Conservation (phyloP, 306 rosid genomes). For the Acacia crassicarpa region DNA sequence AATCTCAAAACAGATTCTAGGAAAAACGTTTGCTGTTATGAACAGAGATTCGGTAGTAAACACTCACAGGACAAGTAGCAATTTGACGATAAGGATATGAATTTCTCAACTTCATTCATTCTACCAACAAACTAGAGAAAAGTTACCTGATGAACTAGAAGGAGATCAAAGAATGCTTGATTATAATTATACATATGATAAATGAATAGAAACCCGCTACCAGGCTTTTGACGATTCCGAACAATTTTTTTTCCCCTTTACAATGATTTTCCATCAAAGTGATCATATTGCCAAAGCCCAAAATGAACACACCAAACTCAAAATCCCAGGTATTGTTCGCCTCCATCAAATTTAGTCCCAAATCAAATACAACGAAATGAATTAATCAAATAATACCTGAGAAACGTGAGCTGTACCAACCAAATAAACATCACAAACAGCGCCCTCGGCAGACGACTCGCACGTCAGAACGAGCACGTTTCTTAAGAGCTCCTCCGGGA, state of each 20-base stretch:
- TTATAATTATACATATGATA: not conserved
- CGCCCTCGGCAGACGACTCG: conserved; percentile 63
- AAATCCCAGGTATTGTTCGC: not conserved
- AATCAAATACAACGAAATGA: not conserved
- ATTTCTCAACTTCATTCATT: not conserved
- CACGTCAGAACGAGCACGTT: conserved; percentile 73
- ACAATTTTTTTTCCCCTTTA: not conserved
- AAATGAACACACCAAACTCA: conserved; percentile 3
- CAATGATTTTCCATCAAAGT: not conserved
- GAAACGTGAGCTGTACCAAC: conserved; percentile 97
- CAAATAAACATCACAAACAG: conserved; percentile 75
- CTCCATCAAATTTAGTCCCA: not conserved
- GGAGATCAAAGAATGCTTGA: conserved; percentile 5
- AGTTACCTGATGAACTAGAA: not conserved
- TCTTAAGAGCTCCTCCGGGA: conserved; percentile 72
- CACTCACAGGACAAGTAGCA: not conserved
- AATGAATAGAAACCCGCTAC: not conserved
- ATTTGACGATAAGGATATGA: not conserved
- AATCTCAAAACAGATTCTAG: not conserved
- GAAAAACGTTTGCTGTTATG: not conserved
- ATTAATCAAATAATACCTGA: conserved; percentile 42
- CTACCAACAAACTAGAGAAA: not conserved
- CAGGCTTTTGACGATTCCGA: not conserved
- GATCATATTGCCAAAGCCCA: conserved; percentile 16
- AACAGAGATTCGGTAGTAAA: not conserved